These are phyloP conservation scores for Pseudovirgaria hyperparasitica DNA, from an alignment of 2,329 filamentous ascomycete genomes.

Conservation along the genomic window DNA sequence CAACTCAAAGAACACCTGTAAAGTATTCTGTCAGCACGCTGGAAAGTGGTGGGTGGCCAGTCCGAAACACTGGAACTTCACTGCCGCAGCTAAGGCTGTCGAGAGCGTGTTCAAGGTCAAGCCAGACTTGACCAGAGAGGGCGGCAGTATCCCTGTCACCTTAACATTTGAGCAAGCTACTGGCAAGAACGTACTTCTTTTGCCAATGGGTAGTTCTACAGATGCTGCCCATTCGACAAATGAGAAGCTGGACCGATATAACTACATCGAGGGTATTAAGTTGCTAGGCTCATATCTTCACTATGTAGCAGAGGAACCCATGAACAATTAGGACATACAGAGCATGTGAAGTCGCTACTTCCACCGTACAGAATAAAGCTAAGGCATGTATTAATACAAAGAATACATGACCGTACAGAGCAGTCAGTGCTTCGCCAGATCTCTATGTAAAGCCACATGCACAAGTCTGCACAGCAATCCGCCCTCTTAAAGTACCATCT, in stretches of 20 bases:
- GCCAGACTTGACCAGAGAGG: constrained; percentile 92
- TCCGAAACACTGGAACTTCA: constrained; percentile 98
- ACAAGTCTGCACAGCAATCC: too few relatives aligned
- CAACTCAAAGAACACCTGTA: constrained; percentile 81
- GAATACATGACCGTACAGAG: too few relatives aligned
- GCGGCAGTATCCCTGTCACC: constrained; percentile 93
- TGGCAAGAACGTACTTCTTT: constrained; percentile 88
- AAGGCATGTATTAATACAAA: too few relatives aligned
- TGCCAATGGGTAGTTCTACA: constrained; percentile 95
- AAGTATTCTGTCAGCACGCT: constrained; percentile 70
- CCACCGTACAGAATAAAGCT: too few relatives aligned
- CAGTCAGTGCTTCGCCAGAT: too few relatives aligned
- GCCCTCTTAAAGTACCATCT: too few relatives aligned
- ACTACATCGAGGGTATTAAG: constrained; percentile 98
- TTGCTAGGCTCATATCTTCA: constrained; percentile 88
- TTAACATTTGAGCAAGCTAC: constrained; percentile 95
- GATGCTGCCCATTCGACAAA: constrained; percentile 97
- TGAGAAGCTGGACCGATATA: constrained; percentile 92
- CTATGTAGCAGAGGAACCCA: constrained; percentile 85
- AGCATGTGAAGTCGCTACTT: too few relatives aligned
- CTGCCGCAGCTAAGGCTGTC: constrained; percentile 86
- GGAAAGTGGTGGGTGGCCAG: constrained; percentile 99
- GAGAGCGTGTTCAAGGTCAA: constrained; percentile 87
- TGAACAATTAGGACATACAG: too few relatives aligned
- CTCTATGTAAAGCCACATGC: too few relatives aligned